A percentile compares a stretch with the other conserved stretches of the same genome.
phyloP scores from a whole-genome alignment of 805 yeast genomes.

The Cyberlindnera nakhonratchasimensis region DNA sequence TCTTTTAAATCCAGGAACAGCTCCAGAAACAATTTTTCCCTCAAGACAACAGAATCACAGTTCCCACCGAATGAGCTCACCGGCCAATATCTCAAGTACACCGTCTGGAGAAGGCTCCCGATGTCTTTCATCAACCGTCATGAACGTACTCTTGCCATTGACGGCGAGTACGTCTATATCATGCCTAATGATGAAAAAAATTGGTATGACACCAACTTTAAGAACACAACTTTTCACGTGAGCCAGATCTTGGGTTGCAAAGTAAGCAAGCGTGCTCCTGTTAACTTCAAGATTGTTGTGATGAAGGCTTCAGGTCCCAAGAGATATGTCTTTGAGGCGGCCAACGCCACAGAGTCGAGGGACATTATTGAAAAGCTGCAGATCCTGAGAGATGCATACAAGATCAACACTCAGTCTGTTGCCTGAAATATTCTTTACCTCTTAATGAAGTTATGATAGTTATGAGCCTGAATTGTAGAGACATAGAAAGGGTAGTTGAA shows the following conservation, averaged over 20 bases:
- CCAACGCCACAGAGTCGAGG: constrained; percentile 51
- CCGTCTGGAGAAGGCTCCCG: constrained; percentile 85
- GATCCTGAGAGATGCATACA: constrained; percentile 53
- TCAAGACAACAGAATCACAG: constrained; percentile 20
- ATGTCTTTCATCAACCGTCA: constrained; percentile 76
- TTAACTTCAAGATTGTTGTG: constrained; percentile 78
- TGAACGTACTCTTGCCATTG: constrained; percentile 81
- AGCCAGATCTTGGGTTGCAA: constrained; percentile 72
- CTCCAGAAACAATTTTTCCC: constrained; percentile 29
- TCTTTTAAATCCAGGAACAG: constrained; percentile 35
- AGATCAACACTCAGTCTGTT: constrained; percentile 32
- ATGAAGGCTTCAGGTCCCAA: constrained; percentile 66
- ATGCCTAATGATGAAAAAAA: constrained; percentile 79
- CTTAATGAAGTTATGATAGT: background rate
- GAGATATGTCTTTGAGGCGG: constrained; percentile 84
- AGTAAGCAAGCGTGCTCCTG: constrained; percentile 71
- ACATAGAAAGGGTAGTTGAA: too few species aligned
- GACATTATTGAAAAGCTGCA: constrained; percentile 75
- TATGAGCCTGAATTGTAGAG: too few species aligned
- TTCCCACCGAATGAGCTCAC: constrained; percentile 19
- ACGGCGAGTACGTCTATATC: constrained; percentile 90
- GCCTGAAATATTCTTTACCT: background rate
- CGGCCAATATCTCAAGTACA: constrained; percentile 65
- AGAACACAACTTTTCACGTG: constrained; percentile 84
- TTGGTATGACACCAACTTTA: constrained; percentile 64